A percentile compares a stretch with the other conserved stretches of the same genome.
phyloP scores from a whole-genome alignment of 2,329 filamentous ascomycete genomes.

The Alternaria postmessia region DNA sequence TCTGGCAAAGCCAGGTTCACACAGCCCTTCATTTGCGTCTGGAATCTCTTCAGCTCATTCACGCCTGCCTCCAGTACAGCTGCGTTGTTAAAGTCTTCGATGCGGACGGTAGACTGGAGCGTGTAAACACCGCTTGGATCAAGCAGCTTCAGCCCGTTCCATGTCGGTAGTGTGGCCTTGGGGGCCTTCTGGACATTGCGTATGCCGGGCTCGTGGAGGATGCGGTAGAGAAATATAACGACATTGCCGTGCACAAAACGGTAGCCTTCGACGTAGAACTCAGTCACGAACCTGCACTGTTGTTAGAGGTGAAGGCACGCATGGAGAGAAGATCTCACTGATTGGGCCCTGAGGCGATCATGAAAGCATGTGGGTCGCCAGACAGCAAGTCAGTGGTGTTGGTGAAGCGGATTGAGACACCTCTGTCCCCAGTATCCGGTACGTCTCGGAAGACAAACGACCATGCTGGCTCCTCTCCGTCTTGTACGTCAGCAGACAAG shows the following conservation, averaged over 20 bases:
- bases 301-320: constrained; percentile 29
- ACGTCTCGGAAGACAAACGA: constrained; percentile 52
- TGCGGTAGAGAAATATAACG: constrained; percentile 64
- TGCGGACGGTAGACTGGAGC: constrained; percentile 65
- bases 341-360: constrained; percentile 61
- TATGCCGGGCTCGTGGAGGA: constrained; percentile 57
- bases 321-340: constrained; percentile 50
- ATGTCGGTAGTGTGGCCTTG: constrained; percentile 52
- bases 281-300: constrained; percentile 60
- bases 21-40: constrained; percentile 63
- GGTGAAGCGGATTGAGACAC: constrained; percentile 62
- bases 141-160: constrained; percentile 58
- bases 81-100: constrained; percentile 64
- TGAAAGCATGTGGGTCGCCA: constrained; percentile 60
- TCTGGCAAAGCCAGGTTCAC: constrained; percentile 66
- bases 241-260: constrained; percentile 67
- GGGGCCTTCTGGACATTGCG: constrained; percentile 42
- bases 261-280: constrained; percentile 65
- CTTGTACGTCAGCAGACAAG: constrained; percentile 33
- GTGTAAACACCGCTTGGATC: constrained; percentile 67
- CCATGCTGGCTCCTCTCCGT: constrained; percentile 45
- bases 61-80: constrained; percentile 63
- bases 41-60: constrained; percentile 63
- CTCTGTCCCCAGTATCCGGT: constrained; percentile 60
- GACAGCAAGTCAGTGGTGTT: constrained; percentile 58